phyloP scores from a whole-genome alignment of 1,284 basidiomycete species.

The Cerioporus squamosus region DNA sequence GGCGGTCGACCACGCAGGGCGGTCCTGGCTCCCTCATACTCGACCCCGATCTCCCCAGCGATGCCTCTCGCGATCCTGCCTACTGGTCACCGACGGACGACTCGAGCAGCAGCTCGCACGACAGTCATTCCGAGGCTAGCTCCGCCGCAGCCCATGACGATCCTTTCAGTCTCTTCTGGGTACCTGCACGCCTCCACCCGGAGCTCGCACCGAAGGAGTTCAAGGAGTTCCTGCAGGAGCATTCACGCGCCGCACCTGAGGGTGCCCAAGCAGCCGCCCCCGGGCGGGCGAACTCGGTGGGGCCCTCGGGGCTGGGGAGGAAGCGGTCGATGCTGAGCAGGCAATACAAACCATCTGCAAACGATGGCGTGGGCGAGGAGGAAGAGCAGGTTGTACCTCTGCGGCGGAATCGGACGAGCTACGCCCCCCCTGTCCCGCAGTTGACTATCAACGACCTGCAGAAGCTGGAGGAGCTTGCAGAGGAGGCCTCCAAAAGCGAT shows the following conservation, averaged over 20 bases:
- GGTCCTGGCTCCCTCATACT: conserved; percentile 80
- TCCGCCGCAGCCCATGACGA: conserved; percentile 50
- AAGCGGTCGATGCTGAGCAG: conserved; percentile 91
- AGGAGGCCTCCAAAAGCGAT: conserved; percentile 82
- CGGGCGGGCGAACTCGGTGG: conserved; percentile 41
- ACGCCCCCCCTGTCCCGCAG: conserved; percentile 62
- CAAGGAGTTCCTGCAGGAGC: conserved; percentile 92
- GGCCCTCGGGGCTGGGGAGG: conserved; percentile 62
- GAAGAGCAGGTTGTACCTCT: conserved; percentile 71
- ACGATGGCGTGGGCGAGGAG: conserved; percentile 72
- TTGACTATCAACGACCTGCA: conserved; percentile 93
- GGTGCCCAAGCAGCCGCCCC: conserved; percentile 38
- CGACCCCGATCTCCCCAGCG: conserved; percentile 85
- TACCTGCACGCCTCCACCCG: conserved; percentile 94
- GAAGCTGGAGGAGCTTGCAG: conserved; percentile 89
- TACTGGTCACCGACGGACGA: conserved; percentile 54
- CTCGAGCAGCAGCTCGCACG: conserved; percentile 44
- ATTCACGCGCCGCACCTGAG: conserved; percentile 71
- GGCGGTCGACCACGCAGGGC: conserved; percentile 74
- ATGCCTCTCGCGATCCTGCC: conserved; percentile 52
- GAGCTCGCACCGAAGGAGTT: conserved; percentile 98
- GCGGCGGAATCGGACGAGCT: conserved; percentile 67
- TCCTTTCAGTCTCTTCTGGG: conserved; percentile 93
- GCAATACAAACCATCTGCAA: conserved; percentile 79
- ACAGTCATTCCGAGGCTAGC: conserved; percentile 20